These are phyloP conservation scores for Pseudonectria foliicola DNA, from an alignment of 2,329 filamentous ascomycete species.

Conservation along the genomic window DNA sequence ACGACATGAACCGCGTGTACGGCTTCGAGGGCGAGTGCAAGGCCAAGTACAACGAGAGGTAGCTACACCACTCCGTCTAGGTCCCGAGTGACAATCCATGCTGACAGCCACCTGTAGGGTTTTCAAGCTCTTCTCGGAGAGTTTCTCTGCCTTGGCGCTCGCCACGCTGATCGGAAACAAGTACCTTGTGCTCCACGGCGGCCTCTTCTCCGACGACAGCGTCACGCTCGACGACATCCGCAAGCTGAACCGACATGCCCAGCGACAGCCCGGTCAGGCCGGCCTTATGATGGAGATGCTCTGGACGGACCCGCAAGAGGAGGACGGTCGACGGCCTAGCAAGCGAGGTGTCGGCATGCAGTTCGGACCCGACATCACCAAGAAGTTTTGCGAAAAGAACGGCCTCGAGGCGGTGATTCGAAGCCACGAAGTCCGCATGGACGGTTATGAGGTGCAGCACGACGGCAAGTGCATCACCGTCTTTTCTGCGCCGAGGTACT, in stretches of 20 bases:
- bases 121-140: conserved; percentile 97
- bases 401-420: conserved; percentile 90
- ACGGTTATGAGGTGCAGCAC: conserved; percentile 97
- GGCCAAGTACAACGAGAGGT: conserved; percentile 89
- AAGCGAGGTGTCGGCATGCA: conserved; percentile 96
- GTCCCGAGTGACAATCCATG: background rate
- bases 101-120: conserved; percentile 40
- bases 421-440: conserved; percentile 97
- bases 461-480: conserved; percentile 94
- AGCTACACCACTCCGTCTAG: conserved; percentile 9
- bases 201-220: conserved; percentile 92
- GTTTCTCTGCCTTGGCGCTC: conserved; percentile 87
- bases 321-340: conserved; percentile 81
- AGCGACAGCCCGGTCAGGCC: conserved; percentile 85
- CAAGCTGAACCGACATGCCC: conserved; percentile 82
- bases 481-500: conserved; percentile 96
- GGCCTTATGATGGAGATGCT: conserved; percentile 99
- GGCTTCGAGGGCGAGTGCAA: conserved; percentile 98
- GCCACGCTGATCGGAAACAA: conserved; percentile 88
- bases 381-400: conserved; percentile 94
- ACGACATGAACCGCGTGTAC: conserved; percentile 98
- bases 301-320: conserved; percentile 92
- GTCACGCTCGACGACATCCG: conserved; percentile 88
- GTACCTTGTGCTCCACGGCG: conserved; percentile 88
- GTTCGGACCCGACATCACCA: conserved; percentile 94